These are phyloP conservation scores for Corynascus novoguineensis DNA, from an alignment of 495 filamentous ascomycete species.

Conservation along the genomic window DNA sequence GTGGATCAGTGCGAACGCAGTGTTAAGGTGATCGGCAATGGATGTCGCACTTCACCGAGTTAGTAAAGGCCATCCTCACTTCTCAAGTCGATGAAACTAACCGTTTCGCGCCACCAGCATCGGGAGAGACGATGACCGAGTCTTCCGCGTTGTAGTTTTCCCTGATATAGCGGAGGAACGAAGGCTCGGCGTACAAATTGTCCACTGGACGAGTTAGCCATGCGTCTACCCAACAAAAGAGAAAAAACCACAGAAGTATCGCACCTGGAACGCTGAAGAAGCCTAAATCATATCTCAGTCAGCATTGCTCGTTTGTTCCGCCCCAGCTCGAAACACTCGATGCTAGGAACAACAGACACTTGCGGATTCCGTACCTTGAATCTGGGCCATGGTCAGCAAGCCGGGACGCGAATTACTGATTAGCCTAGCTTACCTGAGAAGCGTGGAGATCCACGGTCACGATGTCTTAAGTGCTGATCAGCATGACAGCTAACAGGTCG, in stretches of 20 bases:
- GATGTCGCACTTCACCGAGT: slow-evolving; percentile 65
- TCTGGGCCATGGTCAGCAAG: not conserved
- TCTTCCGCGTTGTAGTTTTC: slow-evolving; percentile 79
- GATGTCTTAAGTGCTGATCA: slow-evolving; percentile 59
- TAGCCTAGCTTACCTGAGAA: slow-evolving; percentile 43
- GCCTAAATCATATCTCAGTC: slow-evolving; percentile 46
- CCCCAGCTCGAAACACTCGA: too few relatives aligned
- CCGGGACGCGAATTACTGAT: not conserved
- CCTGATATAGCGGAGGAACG: slow-evolving; percentile 82
- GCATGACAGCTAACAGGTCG: slow-evolving; percentile 45
- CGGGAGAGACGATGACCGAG: slow-evolving; percentile 91
- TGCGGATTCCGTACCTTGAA: slow-evolving; percentile 3
- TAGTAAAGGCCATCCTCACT: not conserved
- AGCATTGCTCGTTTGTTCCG: not conserved
- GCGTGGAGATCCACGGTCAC: slow-evolving; percentile 86
- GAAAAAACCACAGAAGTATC: not conserved
- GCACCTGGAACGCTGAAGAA: slow-evolving; percentile 88
- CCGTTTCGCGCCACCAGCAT: slow-evolving; percentile 96
- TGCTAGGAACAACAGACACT: not conserved
- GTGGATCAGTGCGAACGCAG: slow-evolving; percentile 97
- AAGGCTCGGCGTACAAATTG: slow-evolving; percentile 94
- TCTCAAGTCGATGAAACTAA: slow-evolving; percentile 37
- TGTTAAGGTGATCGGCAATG: slow-evolving; percentile 89
- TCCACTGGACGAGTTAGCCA: slow-evolving; percentile 41
- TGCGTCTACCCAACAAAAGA: too few relatives aligned